Conservation (phyloP, 2,329 filamentous ascomycete genomes). For the Sporothrix brunneoviolacea region DNA sequence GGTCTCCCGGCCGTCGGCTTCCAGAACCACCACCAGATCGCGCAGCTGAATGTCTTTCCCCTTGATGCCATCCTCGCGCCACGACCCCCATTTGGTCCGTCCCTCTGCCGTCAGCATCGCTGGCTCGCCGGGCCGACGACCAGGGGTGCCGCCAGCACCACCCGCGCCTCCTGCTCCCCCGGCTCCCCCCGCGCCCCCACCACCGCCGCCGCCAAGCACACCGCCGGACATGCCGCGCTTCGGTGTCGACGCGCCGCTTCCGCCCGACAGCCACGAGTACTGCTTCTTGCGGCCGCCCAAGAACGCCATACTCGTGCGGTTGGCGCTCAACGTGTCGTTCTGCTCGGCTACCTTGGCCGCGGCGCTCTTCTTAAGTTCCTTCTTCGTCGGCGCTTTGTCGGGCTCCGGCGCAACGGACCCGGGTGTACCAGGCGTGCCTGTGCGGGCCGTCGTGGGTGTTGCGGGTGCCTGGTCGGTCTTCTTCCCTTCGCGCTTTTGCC, state of each 20-base stretch:
- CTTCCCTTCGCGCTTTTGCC: slow-evolving; percentile 56
- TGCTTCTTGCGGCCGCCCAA: slow-evolving; percentile 60
- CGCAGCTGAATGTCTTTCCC: slow-evolving; percentile 76
- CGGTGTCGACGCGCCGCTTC: slow-evolving; percentile 48
- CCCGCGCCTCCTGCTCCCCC: slow-evolving; percentile 18
- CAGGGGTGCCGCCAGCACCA: not conserved
- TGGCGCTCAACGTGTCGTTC: slow-evolving; percentile 73
- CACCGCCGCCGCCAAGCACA: slow-evolving; percentile 29
- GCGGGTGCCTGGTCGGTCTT: slow-evolving; percentile 43
- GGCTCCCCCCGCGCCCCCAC: slow-evolving; percentile 29
- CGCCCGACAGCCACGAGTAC: slow-evolving; percentile 68
- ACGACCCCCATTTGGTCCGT: slow-evolving; percentile 61
- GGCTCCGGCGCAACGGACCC: slow-evolving; percentile 56
- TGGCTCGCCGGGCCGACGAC: not conserved
- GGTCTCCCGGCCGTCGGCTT: slow-evolving; percentile 63
- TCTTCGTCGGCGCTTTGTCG: slow-evolving; percentile 73
- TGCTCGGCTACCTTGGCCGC: slow-evolving; percentile 73
- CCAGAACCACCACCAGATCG: slow-evolving; percentile 73
- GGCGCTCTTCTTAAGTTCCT: slow-evolving; percentile 71
- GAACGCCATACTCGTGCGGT: slow-evolving; percentile 67
- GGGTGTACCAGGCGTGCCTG: slow-evolving; percentile 54
- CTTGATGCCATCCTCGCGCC: slow-evolving; percentile 71
- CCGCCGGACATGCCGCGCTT: slow-evolving; percentile 27
- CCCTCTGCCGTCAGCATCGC: slow-evolving; percentile 48
- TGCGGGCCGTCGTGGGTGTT: slow-evolving; percentile 42